Base-by-base conservation (phyloP, 2,329 filamentous ascomycete genomes). In the Arthroderma sp. region DNA sequence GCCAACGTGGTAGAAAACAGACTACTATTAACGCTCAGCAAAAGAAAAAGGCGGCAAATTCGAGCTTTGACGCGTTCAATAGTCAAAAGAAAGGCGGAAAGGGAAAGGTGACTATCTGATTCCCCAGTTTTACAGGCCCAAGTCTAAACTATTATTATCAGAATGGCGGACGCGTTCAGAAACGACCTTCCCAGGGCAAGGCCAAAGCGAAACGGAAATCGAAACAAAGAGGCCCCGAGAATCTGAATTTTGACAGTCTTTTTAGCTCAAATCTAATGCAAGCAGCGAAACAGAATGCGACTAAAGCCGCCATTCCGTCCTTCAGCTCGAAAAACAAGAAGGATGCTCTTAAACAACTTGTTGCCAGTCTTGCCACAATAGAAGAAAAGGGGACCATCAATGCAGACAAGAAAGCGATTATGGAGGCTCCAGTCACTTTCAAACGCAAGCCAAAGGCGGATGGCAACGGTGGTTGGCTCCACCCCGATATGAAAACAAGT, bases 291-390 rank as follows among this genome's bases (percentile, higher is more conserved):
- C 42, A 39, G 5, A 65, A 58, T 44, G 48, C 54, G 11, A 43
- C 42, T 1, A 44, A 54, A 34, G 48, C 44, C 1, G 51, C 44
- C 3, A 54, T 59, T 40, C 60, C 58, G 10, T 45, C 29, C 2
- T 60, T 56, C 33, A 52, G 48, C 1, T 15, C 48, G 0, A 49
- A 45, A 4, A 48, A 61, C 37, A 59, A 57, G 38, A 36, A 53
- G 5, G 52, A 53, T n/a, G 63, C 62, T n/a, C 44, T 66, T 2
- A 43, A 45, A 5, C 55, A 63, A 29, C 43, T 66, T 1, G 49
- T 66, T 36, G 55, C 54, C 1, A 57, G 45, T 40, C 56, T 65
- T 30, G 58, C 62, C 1, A 42, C 44, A 10, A 52, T 48, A 4
- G 53, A 60, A n/a, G 49, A 50, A 10, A 40, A 46, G 5, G 50